Evolutionary conservation across 1,284 basidiomycete genomes (phyloP).

Genomic region (Hortiboletus rubellus): DNA sequence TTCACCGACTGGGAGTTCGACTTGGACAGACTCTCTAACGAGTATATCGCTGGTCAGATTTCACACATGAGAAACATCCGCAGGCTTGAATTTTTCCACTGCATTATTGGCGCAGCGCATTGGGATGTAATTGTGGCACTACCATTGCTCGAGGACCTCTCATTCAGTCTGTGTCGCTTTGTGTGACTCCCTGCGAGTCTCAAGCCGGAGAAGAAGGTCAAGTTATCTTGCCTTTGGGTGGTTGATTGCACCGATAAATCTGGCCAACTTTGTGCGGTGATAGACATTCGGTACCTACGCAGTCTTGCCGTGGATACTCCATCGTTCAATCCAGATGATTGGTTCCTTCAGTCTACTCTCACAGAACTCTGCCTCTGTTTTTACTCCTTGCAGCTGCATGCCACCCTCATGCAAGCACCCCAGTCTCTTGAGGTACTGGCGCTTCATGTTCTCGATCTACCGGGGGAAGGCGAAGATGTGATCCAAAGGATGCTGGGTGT

Average conservation of each 20-base stretch:
- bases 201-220: background rate
- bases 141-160: constrained; percentile 10
- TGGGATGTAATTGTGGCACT: constrained; percentile 13
- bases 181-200: background rate
- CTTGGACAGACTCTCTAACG: no score
- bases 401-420: no score
- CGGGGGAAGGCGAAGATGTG: rapidly evolving
- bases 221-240: constrained; percentile 1
- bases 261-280: background rate
- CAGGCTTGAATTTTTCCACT: constrained; percentile 3
- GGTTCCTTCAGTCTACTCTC: no score
- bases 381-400: no score
- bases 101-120: constrained; percentile 5
- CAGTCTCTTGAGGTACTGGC: no score
- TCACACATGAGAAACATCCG: constrained; percentile 18
- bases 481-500: background rate
- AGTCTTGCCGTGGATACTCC: no score
- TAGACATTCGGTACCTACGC: constrained; percentile 2
- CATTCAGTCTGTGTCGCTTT: constrained; percentile 10
- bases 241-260: background rate
- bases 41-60: background rate
- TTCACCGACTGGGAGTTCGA: background rate
- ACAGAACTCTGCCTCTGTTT: no score
- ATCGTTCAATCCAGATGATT: no score
- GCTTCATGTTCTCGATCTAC: background rate